Evolutionary conservation across 2,329 filamentous ascomycete genomes (phyloP), one percentile per base, ranked within the genome.

Genomic region (Aspergillus unguis): DNA sequence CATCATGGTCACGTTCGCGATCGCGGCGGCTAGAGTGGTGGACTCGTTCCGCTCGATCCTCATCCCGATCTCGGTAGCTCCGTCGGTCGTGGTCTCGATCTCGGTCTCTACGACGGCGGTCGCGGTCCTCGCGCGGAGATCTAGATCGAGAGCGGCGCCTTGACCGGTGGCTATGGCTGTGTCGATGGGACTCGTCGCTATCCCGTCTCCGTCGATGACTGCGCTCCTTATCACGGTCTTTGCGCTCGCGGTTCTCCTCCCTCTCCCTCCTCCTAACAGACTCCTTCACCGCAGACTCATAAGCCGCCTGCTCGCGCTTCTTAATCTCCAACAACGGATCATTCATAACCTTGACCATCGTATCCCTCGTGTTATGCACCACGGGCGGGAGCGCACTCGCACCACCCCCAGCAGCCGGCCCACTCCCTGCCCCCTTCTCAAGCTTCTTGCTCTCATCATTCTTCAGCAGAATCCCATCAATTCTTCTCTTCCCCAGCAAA

Each of bases 311-410:
- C 68, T 97, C 92, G 67, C 95, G 87, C 68, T 85, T 88, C 79
- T 95, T 96, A 70, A 99, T 96, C 26, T 92, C 90, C 32, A 97
- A 77, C 64, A 99, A 79, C 0, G 94, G 94, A 67, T 99, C 94
- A 59, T 95, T 88, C 58, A 91, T 81, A 43, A 97, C 85, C 75
- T 99, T 99, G 44, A 84, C 74, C 29, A 90, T 87, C 0, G 86
- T 91, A 70, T 99, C 94, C 58, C 89, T 80, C 11, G 85, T 88
- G 66, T 90, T 90, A 27, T 53, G 51, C 44, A 53, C 44, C 5
- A 53, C 51, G 28, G 86, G 86, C 36, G 57, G 60, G 7, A 58
- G 55, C 5, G 55, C 49, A 5, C 44, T 58, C 17, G 54, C 51
- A 3, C 54, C 58, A 2, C 50, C 46, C 6, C 25, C 50, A 11